These are phyloP conservation scores for Choanephora cucurbitarum DNA, from an alignment of 371 early-diverging fungal species.

Conservation along the genomic window DNA sequence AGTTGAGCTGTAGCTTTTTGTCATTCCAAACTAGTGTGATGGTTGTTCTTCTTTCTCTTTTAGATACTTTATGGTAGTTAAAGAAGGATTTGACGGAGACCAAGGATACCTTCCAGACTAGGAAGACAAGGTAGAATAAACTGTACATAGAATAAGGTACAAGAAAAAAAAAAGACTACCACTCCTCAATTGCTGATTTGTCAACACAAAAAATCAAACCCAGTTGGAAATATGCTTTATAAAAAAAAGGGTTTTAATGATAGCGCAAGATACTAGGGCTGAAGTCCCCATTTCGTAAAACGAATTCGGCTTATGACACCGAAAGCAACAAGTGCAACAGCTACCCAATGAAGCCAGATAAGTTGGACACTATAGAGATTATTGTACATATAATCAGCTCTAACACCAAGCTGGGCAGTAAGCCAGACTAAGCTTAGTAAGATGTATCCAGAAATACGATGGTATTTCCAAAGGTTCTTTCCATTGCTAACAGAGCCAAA, in stretches of 20 bases:
- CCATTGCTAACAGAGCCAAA: slow-evolving; percentile 33
- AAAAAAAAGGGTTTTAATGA: too few relatives aligned
- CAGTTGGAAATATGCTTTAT: not conserved
- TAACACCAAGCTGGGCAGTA: slow-evolving; percentile 45
- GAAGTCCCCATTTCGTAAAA: slow-evolving; percentile 35
- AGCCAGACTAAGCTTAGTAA: slow-evolving; percentile 31
- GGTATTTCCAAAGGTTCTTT: slow-evolving; percentile 38
- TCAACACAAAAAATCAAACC: not conserved
- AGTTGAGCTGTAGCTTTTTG: slow-evolving; percentile 33
- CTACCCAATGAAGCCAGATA: slow-evolving; percentile 43
- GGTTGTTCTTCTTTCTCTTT: slow-evolving; percentile 36
- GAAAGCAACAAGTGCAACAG: slow-evolving; percentile 23
- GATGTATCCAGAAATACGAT: slow-evolving; percentile 38
- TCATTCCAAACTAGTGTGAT: slow-evolving; percentile 39
- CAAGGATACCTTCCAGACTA: slow-evolving; percentile 29
- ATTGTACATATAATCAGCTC: slow-evolving; percentile 42
- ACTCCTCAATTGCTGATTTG: not conserved
- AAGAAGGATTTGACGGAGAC: slow-evolving; percentile 42
- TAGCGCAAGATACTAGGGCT: not conserved
- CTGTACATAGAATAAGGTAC: slow-evolving; percentile 12
- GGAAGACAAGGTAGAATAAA: slow-evolving; percentile 18
- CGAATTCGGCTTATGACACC: slow-evolving; percentile 32
- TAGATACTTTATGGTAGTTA: slow-evolving; percentile 37
- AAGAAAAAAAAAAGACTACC: not conserved
- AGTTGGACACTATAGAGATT: slow-evolving; percentile 30